Conservation (phyloP, 805 yeast species). For the Candida namnaoensis region DNA sequence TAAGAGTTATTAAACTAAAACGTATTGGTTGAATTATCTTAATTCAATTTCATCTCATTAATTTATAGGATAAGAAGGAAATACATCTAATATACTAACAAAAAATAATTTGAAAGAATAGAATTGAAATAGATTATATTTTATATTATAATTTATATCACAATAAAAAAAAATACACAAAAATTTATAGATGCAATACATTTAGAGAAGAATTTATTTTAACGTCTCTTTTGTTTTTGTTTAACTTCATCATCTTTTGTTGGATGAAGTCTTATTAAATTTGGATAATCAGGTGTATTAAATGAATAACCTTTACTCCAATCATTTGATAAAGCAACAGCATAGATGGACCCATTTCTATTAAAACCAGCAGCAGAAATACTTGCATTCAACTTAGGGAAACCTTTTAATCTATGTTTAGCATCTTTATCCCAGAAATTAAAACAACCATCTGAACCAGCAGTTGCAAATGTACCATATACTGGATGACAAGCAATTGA, state of each 20-base stretch:
- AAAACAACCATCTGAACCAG: slow-evolving; percentile 91
- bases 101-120: too few relatives aligned
- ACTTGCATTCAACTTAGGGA: slow-evolving; percentile 57
- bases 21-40: too few relatives aligned
- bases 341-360: slow-evolving; percentile 74
- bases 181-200: too few relatives aligned
- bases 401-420: slow-evolving; percentile 75
- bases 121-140: too few relatives aligned
- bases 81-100: too few relatives aligned
- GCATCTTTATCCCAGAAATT: slow-evolving; percentile 96
- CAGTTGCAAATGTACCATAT: slow-evolving; percentile 86
- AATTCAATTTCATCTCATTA: too few relatives aligned
- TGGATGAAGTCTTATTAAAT: slow-evolving; percentile 72
- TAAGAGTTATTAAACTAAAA: too few relatives aligned
- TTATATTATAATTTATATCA: too few relatives aligned
- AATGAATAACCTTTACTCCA: slow-evolving; percentile 89
- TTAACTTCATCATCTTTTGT: slow-evolving; percentile 82
- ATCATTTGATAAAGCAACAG: slow-evolving; percentile 89
- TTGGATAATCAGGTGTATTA: slow-evolving; percentile 70
- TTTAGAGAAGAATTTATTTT: neutral
- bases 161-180: too few relatives aligned
- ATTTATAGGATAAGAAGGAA: too few relatives aligned
- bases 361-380: slow-evolving; percentile 78
- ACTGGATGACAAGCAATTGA: slow-evolving; percentile 80
- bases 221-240: slow-evolving; percentile 29